A percentile compares a stretch with the other conserved stretches of the same genome.
These are phyloP conservation scores for Syncephalastrum sp. DNA, from an alignment of 371 early-diverging fungal species.

Conservation along the genomic window DNA sequence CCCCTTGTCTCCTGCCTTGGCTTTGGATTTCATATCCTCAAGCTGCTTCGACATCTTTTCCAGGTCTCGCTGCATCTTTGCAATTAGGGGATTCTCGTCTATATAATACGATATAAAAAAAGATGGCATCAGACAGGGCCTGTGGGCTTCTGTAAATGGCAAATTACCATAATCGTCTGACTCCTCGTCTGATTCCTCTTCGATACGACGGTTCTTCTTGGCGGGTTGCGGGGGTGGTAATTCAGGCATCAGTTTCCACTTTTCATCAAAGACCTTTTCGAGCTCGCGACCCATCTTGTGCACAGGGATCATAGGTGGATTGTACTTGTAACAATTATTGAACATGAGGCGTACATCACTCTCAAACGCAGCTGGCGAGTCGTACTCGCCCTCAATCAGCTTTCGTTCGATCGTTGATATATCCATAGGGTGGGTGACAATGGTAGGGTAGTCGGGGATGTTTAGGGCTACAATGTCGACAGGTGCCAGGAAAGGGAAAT, in stretches of 20 bases:
- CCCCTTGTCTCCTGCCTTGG: slow-evolving; percentile 50
- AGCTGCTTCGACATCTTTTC: slow-evolving; percentile 22
- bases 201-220: slow-evolving; percentile 6
- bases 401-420: slow-evolving; percentile 88
- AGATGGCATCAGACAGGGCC: no score
- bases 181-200: slow-evolving; percentile 16
- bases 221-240: slow-evolving; percentile 6
- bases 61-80: slow-evolving; percentile 25
- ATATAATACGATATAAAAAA: no score
- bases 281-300: slow-evolving; percentile 76
- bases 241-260: slow-evolving; percentile 53
- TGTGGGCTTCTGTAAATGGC: no score
- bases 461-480: slow-evolving; percentile 89
- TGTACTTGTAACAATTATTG: slow-evolving; percentile 92
- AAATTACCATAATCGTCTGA: slow-evolving; percentile 9
- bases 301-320: slow-evolving; percentile 84
- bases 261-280: slow-evolving; percentile 82
- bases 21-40: slow-evolving; percentile 44
- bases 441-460: slow-evolving; percentile 90
- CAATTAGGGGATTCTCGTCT: slow-evolving; percentile 19
- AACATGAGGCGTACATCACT: slow-evolving; percentile 86
- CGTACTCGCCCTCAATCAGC: slow-evolving; percentile 75
- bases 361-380: slow-evolving; percentile 71
- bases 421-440: slow-evolving; percentile 99
- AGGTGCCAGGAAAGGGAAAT: slow-evolving; percentile 82